These are phyloP conservation scores for Pezicula radicicola DNA, from an alignment of 2,329 filamentous ascomycete genomes.

Conservation along the genomic window DNA sequence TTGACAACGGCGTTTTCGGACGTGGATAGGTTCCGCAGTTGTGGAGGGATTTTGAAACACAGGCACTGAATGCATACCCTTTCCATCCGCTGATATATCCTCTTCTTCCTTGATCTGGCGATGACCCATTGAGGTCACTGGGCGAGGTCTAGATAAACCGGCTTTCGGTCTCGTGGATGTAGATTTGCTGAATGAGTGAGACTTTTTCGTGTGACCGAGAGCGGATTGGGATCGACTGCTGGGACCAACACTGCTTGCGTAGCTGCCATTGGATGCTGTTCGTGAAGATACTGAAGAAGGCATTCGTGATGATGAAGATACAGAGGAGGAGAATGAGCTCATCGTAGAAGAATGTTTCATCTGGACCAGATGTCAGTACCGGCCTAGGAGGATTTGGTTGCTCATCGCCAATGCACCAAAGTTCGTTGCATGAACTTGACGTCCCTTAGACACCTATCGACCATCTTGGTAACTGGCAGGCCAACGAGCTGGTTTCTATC, in stretches of 20 bases:
- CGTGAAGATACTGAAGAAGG: constrained; percentile 38
- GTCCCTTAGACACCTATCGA: background rate
- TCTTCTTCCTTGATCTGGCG: constrained; percentile 30
- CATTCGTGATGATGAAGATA: constrained; percentile 35
- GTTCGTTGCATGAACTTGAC: background rate
- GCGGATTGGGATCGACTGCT: constrained; percentile 42
- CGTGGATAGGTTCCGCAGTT: constrained; percentile 16
- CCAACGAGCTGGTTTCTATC: background rate
- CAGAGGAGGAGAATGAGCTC: constrained; percentile 35
- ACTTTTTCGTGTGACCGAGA: constrained; percentile 44
- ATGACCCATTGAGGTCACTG: constrained; percentile 36
- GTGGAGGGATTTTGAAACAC: constrained; percentile 24
- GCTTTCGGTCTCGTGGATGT: constrained; percentile 43
- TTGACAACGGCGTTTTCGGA: constrained; percentile 23
- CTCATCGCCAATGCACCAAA: background rate
- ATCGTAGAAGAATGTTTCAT: constrained; percentile 11
- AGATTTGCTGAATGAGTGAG: constrained; percentile 44
- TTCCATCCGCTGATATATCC: constrained; percentile 37
- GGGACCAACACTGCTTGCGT: constrained; percentile 56
- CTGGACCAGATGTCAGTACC: constrained; percentile 6
- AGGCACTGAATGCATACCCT: constrained; percentile 45
- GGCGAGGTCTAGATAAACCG: constrained; percentile 33
- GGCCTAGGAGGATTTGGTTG: background rate
- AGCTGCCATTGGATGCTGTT: constrained; percentile 43
- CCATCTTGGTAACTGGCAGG: background rate